These are phyloP conservation scores for Phytopythium kandeliae DNA, from an alignment of 352 stramenopile species.

Conservation along the genomic window DNA sequence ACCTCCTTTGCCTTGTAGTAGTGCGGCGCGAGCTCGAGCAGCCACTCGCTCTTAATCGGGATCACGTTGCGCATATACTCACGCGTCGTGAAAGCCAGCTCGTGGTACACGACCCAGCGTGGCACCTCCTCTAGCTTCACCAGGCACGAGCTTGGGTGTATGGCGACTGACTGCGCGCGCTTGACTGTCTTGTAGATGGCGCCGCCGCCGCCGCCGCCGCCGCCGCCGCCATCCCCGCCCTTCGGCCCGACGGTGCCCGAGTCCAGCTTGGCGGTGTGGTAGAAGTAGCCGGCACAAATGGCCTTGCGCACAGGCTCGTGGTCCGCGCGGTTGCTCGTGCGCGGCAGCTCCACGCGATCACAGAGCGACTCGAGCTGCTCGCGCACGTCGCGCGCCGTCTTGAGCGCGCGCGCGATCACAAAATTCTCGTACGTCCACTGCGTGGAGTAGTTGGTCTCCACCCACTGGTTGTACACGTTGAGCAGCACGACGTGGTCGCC, in stretches of 20 bases:
- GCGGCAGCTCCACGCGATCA: conserved; percentile 97
- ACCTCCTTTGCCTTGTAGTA: conserved; percentile 87
- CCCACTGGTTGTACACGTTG: conserved; percentile 98
- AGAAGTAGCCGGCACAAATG: conserved; percentile 99
- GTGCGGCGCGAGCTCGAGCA: conserved; percentile 98
- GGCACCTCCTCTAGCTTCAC: conserved; percentile 98
- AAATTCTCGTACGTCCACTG: conserved; percentile 96
- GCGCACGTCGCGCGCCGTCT: conserved; percentile 97
- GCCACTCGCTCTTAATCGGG: conserved; percentile 98
- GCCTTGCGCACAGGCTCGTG: conserved; percentile 96
- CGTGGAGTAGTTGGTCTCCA: conserved; percentile 96
- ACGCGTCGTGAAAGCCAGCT: conserved; percentile 99
- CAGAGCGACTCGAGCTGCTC: conserved; percentile 99
- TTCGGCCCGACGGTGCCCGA: conserved; percentile 42
- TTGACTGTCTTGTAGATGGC: conserved; percentile 98
- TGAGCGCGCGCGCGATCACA: conserved; percentile 97
- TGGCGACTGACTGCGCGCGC: conserved; percentile 99
- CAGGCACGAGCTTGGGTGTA: conserved; percentile 97
- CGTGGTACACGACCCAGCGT: conserved; percentile 99
- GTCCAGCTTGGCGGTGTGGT: conserved; percentile 96
- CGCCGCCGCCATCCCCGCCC: conserved; percentile 93
- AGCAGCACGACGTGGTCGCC: conserved; percentile 98
- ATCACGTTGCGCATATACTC: conserved; percentile 98
- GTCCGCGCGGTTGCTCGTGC: conserved; percentile 78
- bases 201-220: conserved; percentile 23